A percentile compares a stretch with the other conserved stretches of the same genome.
These are phyloP conservation scores for Stemphylium beticola DNA, from an alignment of 2,329 filamentous ascomycete species.

Conservation along the genomic window DNA sequence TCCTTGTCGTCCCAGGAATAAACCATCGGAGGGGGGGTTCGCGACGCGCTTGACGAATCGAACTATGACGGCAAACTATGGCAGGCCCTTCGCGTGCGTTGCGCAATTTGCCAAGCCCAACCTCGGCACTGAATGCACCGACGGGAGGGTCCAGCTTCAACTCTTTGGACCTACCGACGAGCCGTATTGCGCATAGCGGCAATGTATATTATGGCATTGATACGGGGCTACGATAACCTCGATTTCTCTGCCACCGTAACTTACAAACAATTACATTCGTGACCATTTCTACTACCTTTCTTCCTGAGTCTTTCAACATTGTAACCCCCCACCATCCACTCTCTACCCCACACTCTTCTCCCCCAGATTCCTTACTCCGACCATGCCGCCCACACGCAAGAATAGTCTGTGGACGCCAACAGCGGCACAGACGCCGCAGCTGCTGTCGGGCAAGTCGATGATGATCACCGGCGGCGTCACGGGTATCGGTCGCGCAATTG, in stretches of 20 bases:
- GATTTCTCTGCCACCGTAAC: neutral
- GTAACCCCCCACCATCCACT: neutral
- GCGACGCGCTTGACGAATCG: neutral
- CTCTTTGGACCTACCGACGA: constrained; percentile 20
- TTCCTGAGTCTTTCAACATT: neutral
- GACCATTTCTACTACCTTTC: neutral
- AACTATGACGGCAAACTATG: constrained; percentile 2
- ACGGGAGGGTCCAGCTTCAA: constrained; percentile 5
- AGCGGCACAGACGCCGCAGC: constrained; percentile 36
- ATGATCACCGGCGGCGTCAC: constrained; percentile 88
- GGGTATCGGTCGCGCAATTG: constrained; percentile 85
- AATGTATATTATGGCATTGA: constrained; percentile 19
- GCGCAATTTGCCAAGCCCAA: constrained; percentile 29
- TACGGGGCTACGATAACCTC: neutral
- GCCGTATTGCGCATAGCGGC: constrained; percentile 20
- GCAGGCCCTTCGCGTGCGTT: constrained; percentile 5
- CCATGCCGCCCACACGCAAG: constrained; percentile 16
- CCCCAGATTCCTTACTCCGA: constrained; percentile 4
- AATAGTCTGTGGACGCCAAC: constrained; percentile 18
- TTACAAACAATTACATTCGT: neutral
- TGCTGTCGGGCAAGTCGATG: constrained; percentile 77
- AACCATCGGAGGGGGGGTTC: constrained; percentile 25
- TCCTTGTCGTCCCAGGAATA: constrained; percentile 73
- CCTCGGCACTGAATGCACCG: constrained; percentile 30
- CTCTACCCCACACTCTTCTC: constrained; percentile 7